Percentiles rank a stretch among this genome's conserved stretches.
Conservation (phyloP, 495 filamentous ascomycete species). For the Neurospora discreta region DNA sequence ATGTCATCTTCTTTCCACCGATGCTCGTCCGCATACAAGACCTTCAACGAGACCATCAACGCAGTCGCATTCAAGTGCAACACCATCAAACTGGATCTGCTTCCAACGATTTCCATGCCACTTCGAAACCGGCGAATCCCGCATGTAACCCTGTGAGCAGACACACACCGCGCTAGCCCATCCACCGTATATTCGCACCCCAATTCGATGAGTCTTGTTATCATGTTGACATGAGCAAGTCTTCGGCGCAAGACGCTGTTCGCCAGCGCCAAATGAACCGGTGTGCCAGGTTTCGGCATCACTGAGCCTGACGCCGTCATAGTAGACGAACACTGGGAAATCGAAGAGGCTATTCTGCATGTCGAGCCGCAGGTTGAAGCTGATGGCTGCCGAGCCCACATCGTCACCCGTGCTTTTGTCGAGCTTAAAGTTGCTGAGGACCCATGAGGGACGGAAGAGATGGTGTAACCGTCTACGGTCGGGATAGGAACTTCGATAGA, state of each 20-base stretch:
- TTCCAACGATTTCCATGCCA: neutral
- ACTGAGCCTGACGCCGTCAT: constrained; percentile 1
- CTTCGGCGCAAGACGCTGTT: constrained; percentile 9
- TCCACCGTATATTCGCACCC: neutral
- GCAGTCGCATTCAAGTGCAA: no score
- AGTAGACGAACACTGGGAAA: constrained; percentile 5
- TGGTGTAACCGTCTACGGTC: constrained; percentile 14
- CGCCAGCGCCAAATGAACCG: constrained; percentile 10
- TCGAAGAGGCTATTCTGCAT: constrained; percentile 10
- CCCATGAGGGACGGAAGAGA: constrained; percentile 20
- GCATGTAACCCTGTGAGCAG: neutral
- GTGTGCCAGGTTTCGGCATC: constrained; percentile 10
- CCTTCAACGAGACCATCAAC: no score
- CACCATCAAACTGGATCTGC: neutral
- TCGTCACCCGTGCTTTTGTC: constrained; percentile 1
- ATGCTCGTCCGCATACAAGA: neutral
- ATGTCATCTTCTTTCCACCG: neutral
- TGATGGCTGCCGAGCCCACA: constrained; percentile 2
- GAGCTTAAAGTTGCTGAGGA: constrained; percentile 13
- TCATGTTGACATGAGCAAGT: constrained; percentile 12
- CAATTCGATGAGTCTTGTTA: constrained; percentile 8
- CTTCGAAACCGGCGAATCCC: neutral
- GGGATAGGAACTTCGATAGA: constrained; percentile 18
- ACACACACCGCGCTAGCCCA: neutral
- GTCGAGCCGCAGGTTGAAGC: constrained; percentile 18